Base-by-base conservation (phyloP, 164 flowering plant genomes). In the Nymphaea colorata region DNA sequence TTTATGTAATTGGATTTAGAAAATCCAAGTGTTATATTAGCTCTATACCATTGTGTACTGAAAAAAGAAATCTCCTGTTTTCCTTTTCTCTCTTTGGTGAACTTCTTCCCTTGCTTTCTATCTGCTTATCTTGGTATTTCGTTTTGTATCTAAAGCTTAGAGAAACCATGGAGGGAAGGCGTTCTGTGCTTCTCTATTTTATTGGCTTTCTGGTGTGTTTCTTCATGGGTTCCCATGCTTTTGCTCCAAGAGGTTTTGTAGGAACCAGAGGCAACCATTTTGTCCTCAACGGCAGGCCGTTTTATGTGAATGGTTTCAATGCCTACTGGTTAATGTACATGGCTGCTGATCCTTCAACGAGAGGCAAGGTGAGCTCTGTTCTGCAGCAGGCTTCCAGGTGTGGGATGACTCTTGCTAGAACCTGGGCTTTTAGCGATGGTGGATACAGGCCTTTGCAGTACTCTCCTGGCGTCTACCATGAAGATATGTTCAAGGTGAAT, bases 341-440 rank as follows among this genome's bases (percentile, higher is more conserved):
- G 51, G 96, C 86, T 43, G 81, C 90, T 16, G 91, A 90, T 68
- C 90, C 91, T 44, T 81, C 93, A 72, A 85, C 84, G 73, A 74
- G 88, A 44, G 60, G 42, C 68, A 83, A 84, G 55, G 85, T 90
- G 61, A 74, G 90, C 8, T 61, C 81, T 71, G 88, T 82, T 5
- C 84, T 90, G 16, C 79, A 72, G n/a, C 78, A 88, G 68, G 93
- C 93, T 43, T 72, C 93, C 0, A 62, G 64, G 64, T 88, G 79
- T 74, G 90, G 91, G 53, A 84, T 86, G 67, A 77, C 82, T 44
- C 84, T 90, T n/a, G 93, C 88, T 6, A 78, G 96, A 77, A 87
- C 96, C 70, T 90, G 96, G 96, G 96, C 93, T 72, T 90, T 87
- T 74, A 85, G 83, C 75, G 96, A 90, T 71, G 96, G 87, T 68